Conservation (phyloP, 192 early-diverging fungal genomes). For the Chytriomyces sp. region DNA sequence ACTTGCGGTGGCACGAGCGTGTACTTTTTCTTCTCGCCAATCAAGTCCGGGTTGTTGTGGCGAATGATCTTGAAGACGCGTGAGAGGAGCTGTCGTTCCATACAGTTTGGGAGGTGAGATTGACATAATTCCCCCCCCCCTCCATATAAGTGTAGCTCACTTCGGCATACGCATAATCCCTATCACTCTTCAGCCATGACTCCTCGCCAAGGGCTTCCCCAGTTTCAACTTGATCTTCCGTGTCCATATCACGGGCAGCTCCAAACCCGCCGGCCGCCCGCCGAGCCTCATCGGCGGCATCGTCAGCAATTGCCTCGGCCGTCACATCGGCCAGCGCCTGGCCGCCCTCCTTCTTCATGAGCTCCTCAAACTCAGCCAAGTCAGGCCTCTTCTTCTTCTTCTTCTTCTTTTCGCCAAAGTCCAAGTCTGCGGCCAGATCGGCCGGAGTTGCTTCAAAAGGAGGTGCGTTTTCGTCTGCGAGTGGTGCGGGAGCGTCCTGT, state of each 20-base stretch:
- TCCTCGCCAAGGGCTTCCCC: slow-evolving; percentile 30
- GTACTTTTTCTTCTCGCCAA: slow-evolving; percentile 90
- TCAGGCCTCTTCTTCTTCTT: slow-evolving; percentile 73
- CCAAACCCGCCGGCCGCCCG: slow-evolving; percentile 29
- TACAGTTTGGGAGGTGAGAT: too few species aligned
- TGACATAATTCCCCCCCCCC: too few species aligned
- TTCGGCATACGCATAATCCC: slow-evolving; percentile 94
- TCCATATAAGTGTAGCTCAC: too few species aligned
- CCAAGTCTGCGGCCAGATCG: slow-evolving; percentile 17
- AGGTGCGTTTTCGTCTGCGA: slow-evolving; percentile 40
- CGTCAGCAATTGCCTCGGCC: slow-evolving; percentile 22
- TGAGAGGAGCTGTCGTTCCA: slow-evolving; percentile 86
- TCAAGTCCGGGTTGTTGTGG: slow-evolving; percentile 91
- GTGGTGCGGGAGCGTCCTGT: slow-evolving; percentile 36
- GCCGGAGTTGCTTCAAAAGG: slow-evolving; percentile 35
- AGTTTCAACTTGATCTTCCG: background rate
- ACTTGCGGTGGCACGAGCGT: slow-evolving; percentile 94
- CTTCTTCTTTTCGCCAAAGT: slow-evolving; percentile 80
- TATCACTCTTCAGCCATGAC: slow-evolving; percentile 85
- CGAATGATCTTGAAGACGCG: slow-evolving; percentile 90
- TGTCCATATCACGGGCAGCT: slow-evolving; percentile 20
- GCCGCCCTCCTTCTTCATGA: slow-evolving; percentile 53
- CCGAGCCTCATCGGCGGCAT: slow-evolving; percentile 25
- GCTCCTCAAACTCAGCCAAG: slow-evolving; percentile 85
- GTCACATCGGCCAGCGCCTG: slow-evolving; percentile 54